Conservation (phyloP, 2,329 filamentous ascomycete genomes). For the Fusarium goolgardi region DNA sequence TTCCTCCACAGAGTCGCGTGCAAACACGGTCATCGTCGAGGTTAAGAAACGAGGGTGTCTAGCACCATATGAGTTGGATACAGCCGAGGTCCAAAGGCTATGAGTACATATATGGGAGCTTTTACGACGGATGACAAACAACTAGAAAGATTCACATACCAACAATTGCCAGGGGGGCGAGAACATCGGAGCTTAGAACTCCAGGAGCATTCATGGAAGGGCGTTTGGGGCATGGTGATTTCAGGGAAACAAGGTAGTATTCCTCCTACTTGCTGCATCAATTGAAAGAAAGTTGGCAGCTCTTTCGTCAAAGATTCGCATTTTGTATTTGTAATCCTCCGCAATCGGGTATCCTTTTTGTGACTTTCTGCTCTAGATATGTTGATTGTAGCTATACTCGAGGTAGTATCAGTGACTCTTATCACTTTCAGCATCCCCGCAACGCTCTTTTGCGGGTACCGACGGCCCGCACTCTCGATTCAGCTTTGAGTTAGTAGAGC, state of each 20-base stretch:
- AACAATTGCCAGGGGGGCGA: slow-evolving; percentile 17
- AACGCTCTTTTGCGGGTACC: slow-evolving; percentile 30
- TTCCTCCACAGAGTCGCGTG: slow-evolving; percentile 24
- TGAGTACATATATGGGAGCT: slow-evolving; percentile 18
- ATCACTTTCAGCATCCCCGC: neutral
- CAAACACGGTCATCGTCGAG: slow-evolving; percentile 33
- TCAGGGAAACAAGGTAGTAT: slow-evolving; percentile 16
- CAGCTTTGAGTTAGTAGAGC: neutral
- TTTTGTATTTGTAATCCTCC: slow-evolving; percentile 1
- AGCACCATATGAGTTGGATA: slow-evolving; percentile 20
- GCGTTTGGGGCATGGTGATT: slow-evolving; percentile 34
- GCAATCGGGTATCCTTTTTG: neutral
- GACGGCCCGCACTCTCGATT: slow-evolving; percentile 10
- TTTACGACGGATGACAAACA: slow-evolving; percentile 26
- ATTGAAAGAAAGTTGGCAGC: slow-evolving; percentile 13
- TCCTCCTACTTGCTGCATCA: slow-evolving; percentile 9
- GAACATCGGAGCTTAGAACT: slow-evolving; percentile 9
- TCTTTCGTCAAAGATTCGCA: neutral
- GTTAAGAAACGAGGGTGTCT: slow-evolving; percentile 16
- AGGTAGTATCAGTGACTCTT: slow-evolving; percentile 9
- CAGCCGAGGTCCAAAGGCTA: slow-evolving; percentile 30
- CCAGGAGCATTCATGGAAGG: slow-evolving; percentile 36
- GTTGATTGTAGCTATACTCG: neutral
- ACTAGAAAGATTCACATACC: slow-evolving; percentile 9
- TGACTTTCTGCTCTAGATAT: slow-evolving; percentile 12